Evolutionary conservation across 805 yeast genomes (phyloP).

Genomic region (Ascoidea tarda): DNA sequence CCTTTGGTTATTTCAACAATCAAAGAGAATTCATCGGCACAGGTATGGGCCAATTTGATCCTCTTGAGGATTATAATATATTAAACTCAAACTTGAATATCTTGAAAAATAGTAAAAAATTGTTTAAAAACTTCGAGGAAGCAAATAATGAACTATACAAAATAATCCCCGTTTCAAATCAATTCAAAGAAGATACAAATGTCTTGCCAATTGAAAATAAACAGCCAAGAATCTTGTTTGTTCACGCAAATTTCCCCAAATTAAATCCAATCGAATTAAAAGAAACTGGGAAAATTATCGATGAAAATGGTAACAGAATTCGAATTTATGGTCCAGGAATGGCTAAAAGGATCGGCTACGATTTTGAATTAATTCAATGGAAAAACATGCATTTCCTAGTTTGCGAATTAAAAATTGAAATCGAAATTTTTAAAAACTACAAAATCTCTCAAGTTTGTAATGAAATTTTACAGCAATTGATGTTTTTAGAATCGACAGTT

Average conservation of each 20-base stretch:
- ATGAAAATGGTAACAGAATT: conserved; percentile 30
- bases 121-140: conserved; percentile 3
- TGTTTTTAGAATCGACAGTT: conserved; percentile 24
- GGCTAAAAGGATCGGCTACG: conserved; percentile 35
- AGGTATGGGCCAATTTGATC: conserved; percentile 44
- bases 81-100: conserved; percentile 14
- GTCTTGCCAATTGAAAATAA: conserved; percentile 8
- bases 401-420: conserved; percentile 33
- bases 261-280: conserved; percentile 45
- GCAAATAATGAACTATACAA: conserved; percentile 5
- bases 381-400: conserved; percentile 36
- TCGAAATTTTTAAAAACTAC: conserved; percentile 29
- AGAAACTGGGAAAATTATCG: conserved; percentile 24
- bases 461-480: conserved; percentile 34
- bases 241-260: conserved; percentile 58
- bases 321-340: conserved; percentile 47
- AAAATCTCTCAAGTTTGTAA: conserved; percentile 29
- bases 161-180: conserved; percentile 6
- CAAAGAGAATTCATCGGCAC: conserved; percentile 20
- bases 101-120: not conserved
- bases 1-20: conserved; percentile 34
- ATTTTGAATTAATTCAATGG: conserved; percentile 49
- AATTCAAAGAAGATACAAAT: conserved; percentile 9
- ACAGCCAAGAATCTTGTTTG: conserved; percentile 29
- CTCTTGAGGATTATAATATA: conserved; percentile 32